Percentiles rank a stretch among this genome's conserved stretches.
Evolutionary conservation across 306 rosid genomes (phyloP).

Genomic region (Argentina anserina): DNA sequence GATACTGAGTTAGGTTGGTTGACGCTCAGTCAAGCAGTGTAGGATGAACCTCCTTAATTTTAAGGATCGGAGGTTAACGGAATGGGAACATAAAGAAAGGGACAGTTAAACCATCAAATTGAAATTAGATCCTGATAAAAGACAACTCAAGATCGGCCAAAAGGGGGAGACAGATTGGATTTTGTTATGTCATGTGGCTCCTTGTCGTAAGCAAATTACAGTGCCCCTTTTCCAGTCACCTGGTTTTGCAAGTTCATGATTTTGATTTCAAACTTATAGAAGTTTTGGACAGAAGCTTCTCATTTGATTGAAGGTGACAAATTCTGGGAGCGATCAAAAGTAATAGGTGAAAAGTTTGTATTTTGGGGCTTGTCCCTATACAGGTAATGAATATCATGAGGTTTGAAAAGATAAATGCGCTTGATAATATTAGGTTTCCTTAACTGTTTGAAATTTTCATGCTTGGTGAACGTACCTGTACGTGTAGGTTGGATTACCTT

Average conservation of each 20-base stretch:
- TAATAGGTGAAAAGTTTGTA: conserved; percentile 17
- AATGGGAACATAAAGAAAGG: conserved; percentile 50
- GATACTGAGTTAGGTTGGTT: conserved; percentile 51
- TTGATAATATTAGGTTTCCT: background rate
- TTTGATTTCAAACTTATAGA: conserved; percentile 14
- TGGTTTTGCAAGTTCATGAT: conserved; percentile 25
- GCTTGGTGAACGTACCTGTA: background rate
- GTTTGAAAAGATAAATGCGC: too few species aligned
- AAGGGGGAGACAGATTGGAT: conserved; percentile 39
- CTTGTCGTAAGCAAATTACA: conserved; percentile 41
- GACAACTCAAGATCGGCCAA: conserved; percentile 51
- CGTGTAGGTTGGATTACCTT: background rate
- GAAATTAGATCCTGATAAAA: conserved; percentile 35
- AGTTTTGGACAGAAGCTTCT: conserved; percentile 17
- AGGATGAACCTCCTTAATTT: conserved; percentile 51
- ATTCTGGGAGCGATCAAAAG: conserved; percentile 22
- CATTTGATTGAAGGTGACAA: conserved; percentile 19
- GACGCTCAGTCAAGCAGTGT: conserved; percentile 29
- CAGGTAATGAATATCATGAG: background rate
- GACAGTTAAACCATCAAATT: conserved; percentile 56
- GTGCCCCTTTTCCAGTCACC: conserved; percentile 14
- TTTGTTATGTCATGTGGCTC: conserved; percentile 50
- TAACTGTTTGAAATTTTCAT: background rate
- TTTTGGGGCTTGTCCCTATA: conserved; percentile 25
- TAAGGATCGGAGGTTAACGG: conserved; percentile 34